A percentile compares a stretch with the other conserved stretches of the same genome.
phyloP scores from a whole-genome alignment of 1,284 basidiomycete species.

The Afroboletus lepidellus region DNA sequence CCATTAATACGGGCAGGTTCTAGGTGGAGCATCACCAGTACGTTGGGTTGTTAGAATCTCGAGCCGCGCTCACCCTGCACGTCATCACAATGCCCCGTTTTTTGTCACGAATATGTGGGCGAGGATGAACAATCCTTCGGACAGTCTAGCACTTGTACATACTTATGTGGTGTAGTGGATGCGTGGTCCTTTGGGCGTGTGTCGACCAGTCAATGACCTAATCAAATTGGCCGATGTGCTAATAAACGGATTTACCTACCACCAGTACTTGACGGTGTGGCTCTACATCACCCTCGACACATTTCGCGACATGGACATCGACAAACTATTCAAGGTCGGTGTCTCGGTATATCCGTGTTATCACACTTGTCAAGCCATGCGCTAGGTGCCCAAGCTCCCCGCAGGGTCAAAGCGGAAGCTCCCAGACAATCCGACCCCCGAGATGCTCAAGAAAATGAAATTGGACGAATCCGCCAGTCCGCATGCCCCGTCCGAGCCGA shows the following conservation, averaged over 20 bases:
- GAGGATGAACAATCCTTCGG: conserved; percentile 8
- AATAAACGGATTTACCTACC: too few relatives aligned
- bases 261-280: neutral
- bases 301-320: conserved; percentile 62
- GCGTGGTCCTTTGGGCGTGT: too few relatives aligned
- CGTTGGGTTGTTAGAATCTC: conserved; percentile 24
- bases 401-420: conserved; percentile 72
- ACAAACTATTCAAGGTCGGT: conserved; percentile 77
- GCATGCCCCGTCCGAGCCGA: conserved; percentile 12
- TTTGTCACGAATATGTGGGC: conserved; percentile 5
- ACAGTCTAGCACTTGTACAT: neutral
- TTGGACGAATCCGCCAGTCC: conserved; percentile 41
- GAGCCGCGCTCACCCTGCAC: conserved; percentile 21
- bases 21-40: conserved; percentile 23
- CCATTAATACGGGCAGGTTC: neutral
- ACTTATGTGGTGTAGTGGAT: too few relatives aligned
- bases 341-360: neutral
- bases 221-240: too few relatives aligned
- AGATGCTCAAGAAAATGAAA: conserved; percentile 77
- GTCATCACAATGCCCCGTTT: conserved; percentile 9
- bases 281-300: neutral
- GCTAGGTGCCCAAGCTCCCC: conserved; percentile 70
- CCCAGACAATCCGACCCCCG: conserved; percentile 78
- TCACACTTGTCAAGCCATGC: conserved; percentile 1
- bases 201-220: neutral